Evolutionary conservation across 768 basidiomycete species (phyloP).

Genomic region (Ramaria rubella): DNA sequence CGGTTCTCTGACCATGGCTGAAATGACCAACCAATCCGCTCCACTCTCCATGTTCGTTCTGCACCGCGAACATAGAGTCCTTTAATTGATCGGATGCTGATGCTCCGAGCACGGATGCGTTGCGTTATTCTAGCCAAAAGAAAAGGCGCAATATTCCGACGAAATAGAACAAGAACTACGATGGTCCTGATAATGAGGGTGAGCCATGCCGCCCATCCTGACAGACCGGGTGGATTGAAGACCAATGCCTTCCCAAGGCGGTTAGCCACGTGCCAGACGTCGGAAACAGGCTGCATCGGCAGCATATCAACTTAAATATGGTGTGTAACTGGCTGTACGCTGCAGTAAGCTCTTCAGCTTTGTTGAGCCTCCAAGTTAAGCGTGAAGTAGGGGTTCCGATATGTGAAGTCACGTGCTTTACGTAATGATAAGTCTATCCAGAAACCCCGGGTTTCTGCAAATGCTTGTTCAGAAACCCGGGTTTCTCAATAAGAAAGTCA

Average conservation of each 20-base stretch:
- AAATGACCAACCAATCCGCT: conserved; percentile 59
- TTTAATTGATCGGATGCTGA: conserved; percentile 72
- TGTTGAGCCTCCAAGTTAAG: too few relatives aligned
- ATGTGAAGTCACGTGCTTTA: too few relatives aligned
- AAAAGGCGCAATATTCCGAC: conserved; percentile 63
- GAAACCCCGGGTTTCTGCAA: too few relatives aligned
- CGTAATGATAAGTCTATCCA: too few relatives aligned
- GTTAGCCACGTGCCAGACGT: neutral
- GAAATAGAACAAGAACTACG: conserved; percentile 38
- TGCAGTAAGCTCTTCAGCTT: too few relatives aligned
- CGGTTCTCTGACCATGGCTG: conserved; percentile 44
- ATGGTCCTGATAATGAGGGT: conserved; percentile 8
- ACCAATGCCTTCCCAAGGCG: neutral
- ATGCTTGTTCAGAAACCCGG: too few relatives aligned
- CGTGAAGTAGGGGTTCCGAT: too few relatives aligned
- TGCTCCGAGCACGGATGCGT: conserved; percentile 59
- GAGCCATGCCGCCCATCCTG: conserved; percentile 7
- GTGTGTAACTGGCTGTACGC: too few relatives aligned
- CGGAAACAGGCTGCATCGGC: neutral
- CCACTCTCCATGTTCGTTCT: conserved; percentile 48
- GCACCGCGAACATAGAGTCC: conserved; percentile 64
- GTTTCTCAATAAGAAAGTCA: too few relatives aligned
- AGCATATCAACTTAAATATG: neutral
- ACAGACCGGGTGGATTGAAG: conserved; percentile 1
- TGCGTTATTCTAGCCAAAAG: conserved; percentile 51